Base-by-base conservation (phyloP, 441 rosid genomes). In the Populus hybrid region DNA sequence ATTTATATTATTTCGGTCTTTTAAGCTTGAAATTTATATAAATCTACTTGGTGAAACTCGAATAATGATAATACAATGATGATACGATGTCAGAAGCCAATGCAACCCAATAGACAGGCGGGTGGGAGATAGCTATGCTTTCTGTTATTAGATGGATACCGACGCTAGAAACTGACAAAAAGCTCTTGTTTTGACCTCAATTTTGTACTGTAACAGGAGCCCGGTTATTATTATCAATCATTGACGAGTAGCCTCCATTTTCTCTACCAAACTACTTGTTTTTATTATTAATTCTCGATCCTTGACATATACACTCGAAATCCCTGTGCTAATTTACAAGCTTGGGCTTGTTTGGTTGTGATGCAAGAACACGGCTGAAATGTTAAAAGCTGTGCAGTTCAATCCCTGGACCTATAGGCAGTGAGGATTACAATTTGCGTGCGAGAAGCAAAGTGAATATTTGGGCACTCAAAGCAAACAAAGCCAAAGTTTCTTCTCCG, bases 151-250 rank as follows among this genome's bases (percentile, higher is more conserved):
- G 35, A 54, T 77, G 18, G 73, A 73, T 77, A 67, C 50, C 50
- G 50, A 40, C 50, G 4, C 50, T 10, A 40, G 50, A 40, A 10
- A 40, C 16, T 11, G 50, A 40, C 50, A 40, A 40, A 40, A 40
- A 40, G 50, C 50, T 40, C 50, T 40, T 40, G 50, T 78, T 78
- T 83, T 80, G 83, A 76, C 78, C 79, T 68, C 69, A 77, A 78
- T 23, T 50, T 78, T 83, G 69, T 77, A 73, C 67, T 10, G 14
- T 9, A 40, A 40, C 12, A 8, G 16, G 70, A 76, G 38, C 78
- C 80, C 69, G 20, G 70, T 70, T 69, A 28, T 65, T 38, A 26
- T 72, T 38, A 32, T 72, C 28, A 63, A 21, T 63, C 69, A 61
- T 54, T 54, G 61, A 57, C 65, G 67, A 74, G 42, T 76, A 70